Conservation (phyloP, 2,329 filamentous ascomycete species). For the Sclerotinia sclerotiorum region DNA sequence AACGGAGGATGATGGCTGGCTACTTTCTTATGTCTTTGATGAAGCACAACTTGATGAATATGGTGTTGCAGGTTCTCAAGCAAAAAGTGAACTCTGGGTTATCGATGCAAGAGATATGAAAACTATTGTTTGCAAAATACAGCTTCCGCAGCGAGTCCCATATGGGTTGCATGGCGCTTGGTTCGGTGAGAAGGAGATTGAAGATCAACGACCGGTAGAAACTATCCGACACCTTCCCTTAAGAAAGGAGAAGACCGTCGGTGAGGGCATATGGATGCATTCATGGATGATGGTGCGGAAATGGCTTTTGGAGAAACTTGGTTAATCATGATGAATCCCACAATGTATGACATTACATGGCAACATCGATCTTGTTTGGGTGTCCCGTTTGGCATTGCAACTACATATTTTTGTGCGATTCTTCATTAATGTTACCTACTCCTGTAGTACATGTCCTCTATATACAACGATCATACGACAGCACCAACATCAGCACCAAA, state of each 20-base stretch:
- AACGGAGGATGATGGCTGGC: slow-evolving; percentile 64
- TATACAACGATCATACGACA: not conserved
- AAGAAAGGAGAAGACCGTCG: not conserved
- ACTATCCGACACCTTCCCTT: slow-evolving; percentile 31
- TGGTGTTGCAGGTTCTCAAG: slow-evolving; percentile 41
- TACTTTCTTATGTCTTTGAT: slow-evolving; percentile 70
- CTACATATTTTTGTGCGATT: no score
- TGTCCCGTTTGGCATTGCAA: no score
- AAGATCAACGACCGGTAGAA: slow-evolving; percentile 44
- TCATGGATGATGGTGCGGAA: slow-evolving; percentile 4
- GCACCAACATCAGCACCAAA: not conserved
- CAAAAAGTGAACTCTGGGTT: slow-evolving; percentile 65
- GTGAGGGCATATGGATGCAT: slow-evolving; percentile 3
- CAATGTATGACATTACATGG: not conserved
- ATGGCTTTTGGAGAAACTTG: slow-evolving; percentile 1
- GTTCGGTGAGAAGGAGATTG: slow-evolving; percentile 56
- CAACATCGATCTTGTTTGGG: not conserved
- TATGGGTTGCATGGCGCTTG: slow-evolving; percentile 67
- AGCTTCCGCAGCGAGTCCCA: slow-evolving; percentile 64
- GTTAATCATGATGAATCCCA: not conserved
- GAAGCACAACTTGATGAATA: slow-evolving; percentile 57
- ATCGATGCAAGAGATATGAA: slow-evolving; percentile 64
- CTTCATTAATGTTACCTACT: no score
- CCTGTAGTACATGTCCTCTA: no score
- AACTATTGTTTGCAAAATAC: slow-evolving; percentile 57